A percentile compares a stretch with the other conserved stretches of the same genome.
Evolutionary conservation across 2,329 filamentous ascomycete species (phyloP).

Genomic region (Colletotrichum sublineola): DNA sequence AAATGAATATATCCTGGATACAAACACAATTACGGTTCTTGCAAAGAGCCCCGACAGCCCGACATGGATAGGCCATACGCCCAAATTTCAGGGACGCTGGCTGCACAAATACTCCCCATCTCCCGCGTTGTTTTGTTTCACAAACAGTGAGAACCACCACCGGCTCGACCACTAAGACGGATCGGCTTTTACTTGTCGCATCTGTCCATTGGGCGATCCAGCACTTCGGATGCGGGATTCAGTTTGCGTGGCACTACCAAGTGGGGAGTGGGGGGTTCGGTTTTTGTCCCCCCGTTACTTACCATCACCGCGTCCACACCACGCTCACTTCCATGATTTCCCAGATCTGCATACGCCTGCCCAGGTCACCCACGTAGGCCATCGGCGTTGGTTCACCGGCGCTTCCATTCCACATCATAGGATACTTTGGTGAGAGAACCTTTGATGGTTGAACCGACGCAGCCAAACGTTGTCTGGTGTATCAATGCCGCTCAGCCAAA

Average conservation of each 20-base stretch:
- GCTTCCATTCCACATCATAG: not conserved
- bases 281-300: conserved; percentile 13
- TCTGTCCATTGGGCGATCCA: conserved; percentile 33
- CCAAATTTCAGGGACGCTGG: conserved; percentile 25
- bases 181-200: conserved; percentile 19
- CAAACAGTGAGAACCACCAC: conserved; percentile 20
- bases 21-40: conserved; percentile 11
- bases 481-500: not conserved
- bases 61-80: conserved; percentile 21
- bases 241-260: conserved; percentile 25
- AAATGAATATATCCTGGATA: not conserved
- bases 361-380: not conserved
- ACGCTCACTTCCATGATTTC: not conserved
- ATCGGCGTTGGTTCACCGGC: not conserved
- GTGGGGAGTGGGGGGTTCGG: not conserved
- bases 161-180: conserved; percentile 20
- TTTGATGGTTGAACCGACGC: not conserved
- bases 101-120: conserved; percentile 39
- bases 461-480: not conserved
- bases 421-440: not conserved
- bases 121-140: conserved; percentile 37
- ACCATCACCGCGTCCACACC: conserved; percentile 1
- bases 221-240: conserved; percentile 32
- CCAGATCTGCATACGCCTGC: not conserved
- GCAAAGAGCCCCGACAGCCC: conserved; percentile 14